Evolutionary conservation across 2,329 filamentous ascomycete species (phyloP), one percentile per base, ranked within the genome.

Genomic region (Fusarium nygamai): DNA sequence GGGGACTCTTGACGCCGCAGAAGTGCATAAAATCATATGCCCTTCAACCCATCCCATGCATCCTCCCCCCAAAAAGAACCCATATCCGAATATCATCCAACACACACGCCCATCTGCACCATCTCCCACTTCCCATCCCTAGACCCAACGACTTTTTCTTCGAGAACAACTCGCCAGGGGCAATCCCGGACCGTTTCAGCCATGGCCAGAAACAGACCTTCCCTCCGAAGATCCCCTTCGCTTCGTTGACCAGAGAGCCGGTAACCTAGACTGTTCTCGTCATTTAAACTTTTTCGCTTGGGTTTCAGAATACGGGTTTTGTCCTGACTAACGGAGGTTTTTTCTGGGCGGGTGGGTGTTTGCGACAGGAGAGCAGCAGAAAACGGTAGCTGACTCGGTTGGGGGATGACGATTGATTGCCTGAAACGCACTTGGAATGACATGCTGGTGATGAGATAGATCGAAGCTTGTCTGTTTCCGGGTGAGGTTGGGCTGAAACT

Each of bases 221-320:
- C 59, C 50, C 65, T 51, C 71, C 71, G 71, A 71, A 39, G 54
- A 68, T 57, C 64, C 51, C 56, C 34, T 50, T 69, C 71, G 64
- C 67, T 66, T 71, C 64, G 60, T 69, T 72, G 69, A 74, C 72
- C 72, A 74, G 38, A 74, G 67, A 72, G 61, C 68, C 72, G 72
- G 72, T 74, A 74, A 74, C 72, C 71, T 69, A 72, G 39, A 10
- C 71, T 58, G 47, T 67, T 64, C 54, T 65, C 38, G 71, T 73
- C 71, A 50, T 68, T 68, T 61, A 68, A 53, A 61, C 71, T 74
- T 73, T 69, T 62, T 61, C 58, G 68, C 71, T 65, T 74, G 12
- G 36, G 71, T 74, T 74, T 74, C 71, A 60, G 29, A 44, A 74
- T 61, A 74, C 71, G 67, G 62, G 38, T 34, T 59, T 38, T 74